Evolutionary conservation across 148 eudicot genomes (phyloP).

Genomic region (Chenopodium album): DNA sequence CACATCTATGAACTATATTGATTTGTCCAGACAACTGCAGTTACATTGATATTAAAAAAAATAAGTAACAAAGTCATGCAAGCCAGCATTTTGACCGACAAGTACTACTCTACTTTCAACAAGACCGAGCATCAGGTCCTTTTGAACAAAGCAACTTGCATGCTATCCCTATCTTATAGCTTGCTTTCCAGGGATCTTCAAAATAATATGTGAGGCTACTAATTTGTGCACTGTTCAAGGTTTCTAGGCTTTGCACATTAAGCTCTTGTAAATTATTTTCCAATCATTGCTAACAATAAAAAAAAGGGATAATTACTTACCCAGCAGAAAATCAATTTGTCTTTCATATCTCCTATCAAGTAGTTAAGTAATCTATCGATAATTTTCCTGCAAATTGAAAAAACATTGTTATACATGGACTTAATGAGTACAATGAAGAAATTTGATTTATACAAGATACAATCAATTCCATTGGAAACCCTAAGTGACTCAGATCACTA

Average conservation of each 20-base stretch:
- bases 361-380: slow-evolving; percentile 67
- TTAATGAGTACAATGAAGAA: slow-evolving; percentile 5
- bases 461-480: background rate
- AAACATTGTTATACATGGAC: slow-evolving; percentile 10
- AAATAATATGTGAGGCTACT: background rate
- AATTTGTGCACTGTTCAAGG: background rate
- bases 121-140: background rate
- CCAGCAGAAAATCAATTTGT: slow-evolving; percentile 78
- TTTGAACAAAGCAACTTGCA: background rate
- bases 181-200: background rate
- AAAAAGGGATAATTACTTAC: slow-evolving; percentile 32
- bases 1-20: background rate
- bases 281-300: background rate
- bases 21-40: background rate
- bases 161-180: background rate
- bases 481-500: background rate
- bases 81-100: background rate
- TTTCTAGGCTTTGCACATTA: background rate
- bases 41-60: background rate
- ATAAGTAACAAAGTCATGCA: background rate
- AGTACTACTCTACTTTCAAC: background rate
- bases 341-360: slow-evolving; percentile 72
- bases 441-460: background rate
- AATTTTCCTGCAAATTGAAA: slow-evolving; percentile 54
- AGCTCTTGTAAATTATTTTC: background rate